phyloP scores from a whole-genome alignment of 345 rosid species.

The Boechera stricta region DNA sequence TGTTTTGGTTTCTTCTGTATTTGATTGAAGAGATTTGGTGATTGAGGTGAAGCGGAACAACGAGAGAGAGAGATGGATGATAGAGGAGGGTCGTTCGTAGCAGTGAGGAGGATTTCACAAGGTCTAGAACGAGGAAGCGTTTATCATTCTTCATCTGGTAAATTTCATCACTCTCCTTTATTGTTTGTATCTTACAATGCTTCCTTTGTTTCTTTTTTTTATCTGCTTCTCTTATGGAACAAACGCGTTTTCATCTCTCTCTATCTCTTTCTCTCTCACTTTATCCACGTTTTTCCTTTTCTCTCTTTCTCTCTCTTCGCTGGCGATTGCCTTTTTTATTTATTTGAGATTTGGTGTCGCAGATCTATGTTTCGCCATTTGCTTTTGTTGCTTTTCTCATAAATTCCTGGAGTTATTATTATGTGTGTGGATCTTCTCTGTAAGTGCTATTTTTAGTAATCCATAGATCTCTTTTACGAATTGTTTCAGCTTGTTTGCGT shows the following conservation, averaged over 20 bases:
- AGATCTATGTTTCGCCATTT: slow-evolving; percentile 38
- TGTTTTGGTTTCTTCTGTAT: slow-evolving; percentile 34
- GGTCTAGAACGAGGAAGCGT: slow-evolving; percentile 78
- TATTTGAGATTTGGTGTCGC: slow-evolving; percentile 37
- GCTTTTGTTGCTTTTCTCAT: slow-evolving; percentile 41
- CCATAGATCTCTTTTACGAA: slow-evolving; percentile 16
- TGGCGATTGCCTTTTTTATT: slow-evolving; percentile 15
- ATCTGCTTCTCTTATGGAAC: not conserved
- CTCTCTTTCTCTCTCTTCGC: slow-evolving; percentile 6
- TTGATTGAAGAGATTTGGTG: slow-evolving; percentile 4
- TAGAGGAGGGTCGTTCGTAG: slow-evolving; percentile 98
- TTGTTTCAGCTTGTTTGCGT: slow-evolving; percentile 3
- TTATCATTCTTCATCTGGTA: slow-evolving; percentile 94
- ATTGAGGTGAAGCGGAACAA: slow-evolving; percentile 16
- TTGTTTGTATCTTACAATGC: no score
- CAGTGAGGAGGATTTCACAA: slow-evolving; percentile 96
- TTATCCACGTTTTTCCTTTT: not conserved
- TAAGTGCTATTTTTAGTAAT: slow-evolving; percentile 48
- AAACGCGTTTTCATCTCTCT: slow-evolving; percentile 39
- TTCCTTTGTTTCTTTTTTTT: no score
- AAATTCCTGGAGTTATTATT: slow-evolving; percentile 27
- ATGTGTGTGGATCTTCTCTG: slow-evolving; percentile 66
- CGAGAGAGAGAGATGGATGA: slow-evolving; percentile 71
- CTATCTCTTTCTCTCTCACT: slow-evolving; percentile 29
- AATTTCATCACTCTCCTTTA: not conserved